phyloP scores from a whole-genome alignment of 192 early-diverging fungal species.

The Geranomyces michiganensis region DNA sequence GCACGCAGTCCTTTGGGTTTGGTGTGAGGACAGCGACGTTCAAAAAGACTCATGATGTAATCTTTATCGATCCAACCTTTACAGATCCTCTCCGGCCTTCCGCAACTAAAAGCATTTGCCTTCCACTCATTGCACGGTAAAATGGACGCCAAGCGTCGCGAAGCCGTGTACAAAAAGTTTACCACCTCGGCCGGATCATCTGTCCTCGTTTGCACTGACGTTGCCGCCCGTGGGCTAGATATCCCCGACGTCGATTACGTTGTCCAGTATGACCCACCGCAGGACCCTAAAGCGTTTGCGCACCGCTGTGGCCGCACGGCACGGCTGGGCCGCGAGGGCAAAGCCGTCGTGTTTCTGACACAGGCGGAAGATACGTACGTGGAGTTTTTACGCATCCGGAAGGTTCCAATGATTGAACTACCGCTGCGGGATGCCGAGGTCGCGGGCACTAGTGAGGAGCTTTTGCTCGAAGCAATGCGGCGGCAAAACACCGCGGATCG shows the following conservation, averaged over 20 bases:
- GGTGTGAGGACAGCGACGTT: slow-evolving; percentile 2
- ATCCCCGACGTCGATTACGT: slow-evolving; percentile 95
- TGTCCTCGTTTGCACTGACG: slow-evolving; percentile 92
- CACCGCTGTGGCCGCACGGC: slow-evolving; percentile 96
- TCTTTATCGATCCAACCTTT: neutral
- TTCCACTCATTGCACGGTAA: slow-evolving; percentile 88
- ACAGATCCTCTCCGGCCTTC: slow-evolving; percentile 30
- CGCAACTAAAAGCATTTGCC: slow-evolving; percentile 53
- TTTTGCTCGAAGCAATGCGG: slow-evolving; percentile 60
- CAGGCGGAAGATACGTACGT: slow-evolving; percentile 87
- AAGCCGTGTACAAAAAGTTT: slow-evolving; percentile 78
- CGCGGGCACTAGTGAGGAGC: neutral
- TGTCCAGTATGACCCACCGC: slow-evolving; percentile 92
- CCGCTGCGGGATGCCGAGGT: slow-evolving; percentile 1
- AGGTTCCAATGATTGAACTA: slow-evolving; percentile 73
- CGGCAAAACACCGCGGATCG: slow-evolving; percentile 68
- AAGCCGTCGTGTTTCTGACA: slow-evolving; percentile 82
- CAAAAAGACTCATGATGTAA: neutral
- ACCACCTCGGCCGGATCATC: slow-evolving; percentile 65
- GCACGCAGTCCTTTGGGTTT: slow-evolving; percentile 30
- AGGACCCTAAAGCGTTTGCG: slow-evolving; percentile 93
- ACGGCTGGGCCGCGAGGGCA: slow-evolving; percentile 81
- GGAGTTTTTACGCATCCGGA: slow-evolving; percentile 72
- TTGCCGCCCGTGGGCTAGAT: slow-evolving; percentile 93
- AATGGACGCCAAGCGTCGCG: slow-evolving; percentile 87